Conservation (phyloP, 192 early-diverging fungal species). For the Linnemannia exigua region DNA sequence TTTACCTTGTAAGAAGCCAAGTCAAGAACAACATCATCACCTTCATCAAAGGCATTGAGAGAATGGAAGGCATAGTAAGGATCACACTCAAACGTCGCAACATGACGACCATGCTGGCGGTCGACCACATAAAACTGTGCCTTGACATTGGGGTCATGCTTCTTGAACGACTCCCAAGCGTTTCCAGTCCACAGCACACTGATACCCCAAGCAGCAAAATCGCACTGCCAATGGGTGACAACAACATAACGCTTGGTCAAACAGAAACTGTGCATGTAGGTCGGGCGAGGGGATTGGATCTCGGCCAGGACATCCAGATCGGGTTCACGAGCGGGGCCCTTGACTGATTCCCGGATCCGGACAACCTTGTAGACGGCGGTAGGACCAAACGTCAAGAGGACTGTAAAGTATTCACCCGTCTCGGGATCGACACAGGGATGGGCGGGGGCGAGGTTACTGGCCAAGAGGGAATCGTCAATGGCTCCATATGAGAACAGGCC, state of each 20-base stretch:
- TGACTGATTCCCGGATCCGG: constrained; percentile 35
- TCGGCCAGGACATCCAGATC: constrained; percentile 54
- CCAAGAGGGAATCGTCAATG: constrained; percentile 37
- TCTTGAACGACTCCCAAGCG: constrained; percentile 52
- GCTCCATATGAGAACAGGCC: constrained; percentile 46
- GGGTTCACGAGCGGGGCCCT: constrained; percentile 23
- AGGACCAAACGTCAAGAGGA: constrained; percentile 53
- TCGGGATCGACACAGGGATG: constrained; percentile 57
- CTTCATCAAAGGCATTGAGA: constrained; percentile 65
- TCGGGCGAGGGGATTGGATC: constrained; percentile 44
- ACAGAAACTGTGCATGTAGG: constrained; percentile 71
- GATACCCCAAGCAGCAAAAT: constrained; percentile 54
- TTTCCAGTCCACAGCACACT: constrained; percentile 63
- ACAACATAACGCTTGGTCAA: constrained; percentile 71
- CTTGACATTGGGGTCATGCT: constrained; percentile 33
- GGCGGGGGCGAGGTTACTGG: constrained; percentile 51
- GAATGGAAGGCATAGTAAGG: constrained; percentile 69
- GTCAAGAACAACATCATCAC: constrained; percentile 61
- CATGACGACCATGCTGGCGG: constrained; percentile 50
- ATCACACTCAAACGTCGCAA: constrained; percentile 62
- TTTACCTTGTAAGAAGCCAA: constrained; percentile 55
- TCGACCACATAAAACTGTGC: constrained; percentile 62
- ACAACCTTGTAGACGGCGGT: constrained; percentile 52
- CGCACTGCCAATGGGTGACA: constrained; percentile 63
- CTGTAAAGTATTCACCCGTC: constrained; percentile 55